phyloP scores from a whole-genome alignment of 371 early-diverging fungal species.

The Mortierella sp. region DNA sequence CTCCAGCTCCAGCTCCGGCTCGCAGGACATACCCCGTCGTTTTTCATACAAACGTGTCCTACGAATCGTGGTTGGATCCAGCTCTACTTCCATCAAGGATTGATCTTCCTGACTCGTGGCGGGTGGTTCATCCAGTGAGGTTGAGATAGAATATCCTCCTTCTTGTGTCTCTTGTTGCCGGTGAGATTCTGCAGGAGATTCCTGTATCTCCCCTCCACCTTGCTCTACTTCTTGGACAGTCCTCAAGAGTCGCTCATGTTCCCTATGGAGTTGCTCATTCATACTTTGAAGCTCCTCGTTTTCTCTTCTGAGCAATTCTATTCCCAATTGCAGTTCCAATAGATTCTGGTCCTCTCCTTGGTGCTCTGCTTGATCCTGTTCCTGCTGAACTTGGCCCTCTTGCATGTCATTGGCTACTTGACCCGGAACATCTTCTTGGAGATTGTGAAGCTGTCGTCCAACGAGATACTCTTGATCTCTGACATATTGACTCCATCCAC shows the following conservation, averaged over 20 bases:
- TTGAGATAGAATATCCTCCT: background rate
- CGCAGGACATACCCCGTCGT: background rate
- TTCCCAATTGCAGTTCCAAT: too few species aligned
- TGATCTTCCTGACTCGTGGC: too few species aligned
- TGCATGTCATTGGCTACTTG: background rate
- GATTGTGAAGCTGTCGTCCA: slow-evolving; percentile 74
- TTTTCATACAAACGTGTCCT: background rate
- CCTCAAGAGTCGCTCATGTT: too few species aligned
- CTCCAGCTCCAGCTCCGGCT: background rate
- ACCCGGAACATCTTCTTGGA: slow-evolving; percentile 51
- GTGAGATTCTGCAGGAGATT: background rate
- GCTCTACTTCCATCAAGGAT: background rate
- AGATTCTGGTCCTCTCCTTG: background rate
- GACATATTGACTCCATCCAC: slow-evolving; percentile 63
- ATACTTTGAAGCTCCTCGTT: too few species aligned
- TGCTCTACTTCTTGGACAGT: background rate
- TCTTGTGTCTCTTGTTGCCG: background rate
- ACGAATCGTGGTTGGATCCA: background rate
- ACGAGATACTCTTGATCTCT: slow-evolving; percentile 77
- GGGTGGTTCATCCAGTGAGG: background rate
- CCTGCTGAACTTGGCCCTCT: background rate
- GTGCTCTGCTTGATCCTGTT: too few species aligned
- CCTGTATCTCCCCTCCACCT: background rate
- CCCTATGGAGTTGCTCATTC: too few species aligned
- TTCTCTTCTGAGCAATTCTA: too few species aligned